Base-by-base conservation (phyloP, 2,329 filamentous ascomycete species). In the Colletotrichum scovillei region DNA sequence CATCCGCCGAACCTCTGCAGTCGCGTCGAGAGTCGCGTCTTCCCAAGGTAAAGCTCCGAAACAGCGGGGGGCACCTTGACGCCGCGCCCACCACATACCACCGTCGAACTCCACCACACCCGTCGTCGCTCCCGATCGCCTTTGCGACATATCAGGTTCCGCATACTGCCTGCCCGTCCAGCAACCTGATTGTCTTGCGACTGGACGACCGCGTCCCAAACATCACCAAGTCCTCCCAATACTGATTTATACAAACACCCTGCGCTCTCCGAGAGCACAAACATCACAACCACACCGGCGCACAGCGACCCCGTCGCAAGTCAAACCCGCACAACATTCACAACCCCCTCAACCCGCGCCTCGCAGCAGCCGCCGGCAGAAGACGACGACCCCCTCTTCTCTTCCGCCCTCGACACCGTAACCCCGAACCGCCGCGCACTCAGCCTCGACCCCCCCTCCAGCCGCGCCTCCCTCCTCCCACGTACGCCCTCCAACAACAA, bases 351-450 rank as follows among this genome's bases (percentile, higher is more conserved):
- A 57, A 38, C 32, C 46, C 55, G 26, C 70, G 70, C 55, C 49
- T 55, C 8, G 46, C 62, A 28, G 46, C 46, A 8, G 62, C n/a
- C 12, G 49, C 46, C n/a, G 60, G 62, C 55, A 28, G 64, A 79
- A 58, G 80, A 79, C 42, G 80, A 78, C 67, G 82, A 87, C 3
- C 84, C 85, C 1, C 77, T 82, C 5, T 84, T 86, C 14, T 82
- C 81, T 26, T 82, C 80, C 58, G 80, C 78, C 14, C 82, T 84
- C n/a, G 82, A 83, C 69, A 86, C 86, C 4, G 86, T 86, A 3
- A 84, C 85, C 3, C 72, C 72, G 1, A 38, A 57, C 35, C 62
- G 55, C 30, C 35, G 69, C 46, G 49, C 64, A 24, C 4, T 22
- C 16, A 69, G 68, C 65, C 24, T 70, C 63, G 59, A 74, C 3